A percentile compares a stretch with the other conserved stretches of the same genome.
Evolutionary conservation across 805 yeast genomes (phyloP).

Genomic region (Saccharomycopsis javanensis): DNA sequence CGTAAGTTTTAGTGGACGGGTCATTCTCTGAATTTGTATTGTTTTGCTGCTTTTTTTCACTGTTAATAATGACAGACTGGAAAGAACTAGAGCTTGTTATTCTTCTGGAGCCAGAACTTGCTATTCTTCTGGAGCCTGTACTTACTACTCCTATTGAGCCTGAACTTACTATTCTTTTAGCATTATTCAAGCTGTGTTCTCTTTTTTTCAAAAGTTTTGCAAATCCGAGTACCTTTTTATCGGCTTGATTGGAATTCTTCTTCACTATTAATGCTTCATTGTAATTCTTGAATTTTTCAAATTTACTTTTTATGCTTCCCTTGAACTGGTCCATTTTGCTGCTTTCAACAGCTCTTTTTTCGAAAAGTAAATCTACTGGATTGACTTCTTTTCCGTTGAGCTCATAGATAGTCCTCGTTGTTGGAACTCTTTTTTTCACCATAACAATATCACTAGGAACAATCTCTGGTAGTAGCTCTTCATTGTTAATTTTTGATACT

Average conservation of each 20-base stretch:
- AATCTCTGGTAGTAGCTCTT: slow-evolving; percentile 5
- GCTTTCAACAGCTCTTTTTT: neutral
- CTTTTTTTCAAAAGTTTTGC: neutral
- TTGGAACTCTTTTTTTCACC: slow-evolving; percentile 3
- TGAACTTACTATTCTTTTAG: slow-evolving; percentile 1
- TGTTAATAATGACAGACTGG: neutral
- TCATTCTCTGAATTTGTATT: neutral
- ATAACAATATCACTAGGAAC: slow-evolving; percentile 6
- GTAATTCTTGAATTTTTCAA: slow-evolving; percentile 8
- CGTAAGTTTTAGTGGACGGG: neutral
- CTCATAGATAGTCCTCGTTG: slow-evolving; percentile 8
- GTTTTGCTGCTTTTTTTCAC: neutral
- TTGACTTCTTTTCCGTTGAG: slow-evolving; percentile 16
- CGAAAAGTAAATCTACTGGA: slow-evolving; percentile 16
- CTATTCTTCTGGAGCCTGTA: neutral
- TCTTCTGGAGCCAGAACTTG: neutral
- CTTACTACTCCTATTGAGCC: slow-evolving; percentile 1
- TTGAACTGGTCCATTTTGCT: slow-evolving; percentile 14
- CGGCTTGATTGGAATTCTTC: slow-evolving; percentile 1
- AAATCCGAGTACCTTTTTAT: neutral
- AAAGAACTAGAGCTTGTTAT: neutral
- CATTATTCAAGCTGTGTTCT: neutral
- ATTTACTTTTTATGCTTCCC: neutral
- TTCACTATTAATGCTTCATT: slow-evolving; percentile 7
- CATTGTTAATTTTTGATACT: neutral